Evolutionary conservation across 192 early-diverging fungal genomes (phyloP).

Genomic region (Coemansia sp.): DNA sequence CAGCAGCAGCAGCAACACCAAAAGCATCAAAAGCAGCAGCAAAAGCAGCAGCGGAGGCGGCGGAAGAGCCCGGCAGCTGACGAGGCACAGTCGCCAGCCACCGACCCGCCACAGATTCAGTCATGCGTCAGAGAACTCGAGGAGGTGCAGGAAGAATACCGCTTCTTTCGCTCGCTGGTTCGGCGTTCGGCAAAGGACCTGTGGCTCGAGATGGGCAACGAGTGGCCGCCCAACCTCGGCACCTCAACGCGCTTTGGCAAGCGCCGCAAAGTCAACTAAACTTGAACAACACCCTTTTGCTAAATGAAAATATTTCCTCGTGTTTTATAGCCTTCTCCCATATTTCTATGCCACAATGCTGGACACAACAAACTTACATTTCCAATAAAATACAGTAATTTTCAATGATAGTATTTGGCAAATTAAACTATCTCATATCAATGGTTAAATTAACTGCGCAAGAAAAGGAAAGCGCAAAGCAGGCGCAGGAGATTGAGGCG

Average conservation of each 20-base stretch:
- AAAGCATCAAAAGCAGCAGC: background rate
- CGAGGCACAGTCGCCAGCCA: background rate
- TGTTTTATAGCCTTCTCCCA: background rate
- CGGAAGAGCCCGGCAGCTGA: background rate
- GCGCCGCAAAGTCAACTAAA: constrained; percentile 25
- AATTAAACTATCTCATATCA: too few species aligned
- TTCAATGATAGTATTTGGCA: background rate
- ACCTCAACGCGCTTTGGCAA: constrained; percentile 42
- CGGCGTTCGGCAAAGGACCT: constrained; percentile 39
- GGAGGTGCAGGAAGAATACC: constrained; percentile 42
- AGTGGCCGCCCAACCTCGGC: constrained; percentile 40
- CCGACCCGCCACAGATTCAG: constrained; percentile 3
- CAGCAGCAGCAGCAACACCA: background rate
- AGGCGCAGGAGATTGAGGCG: constrained; percentile 46
- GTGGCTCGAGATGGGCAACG: constrained; percentile 46
- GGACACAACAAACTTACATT: too few species aligned
- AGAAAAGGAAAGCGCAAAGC: constrained; percentile 32
- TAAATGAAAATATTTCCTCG: too few species aligned
- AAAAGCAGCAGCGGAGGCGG: background rate
- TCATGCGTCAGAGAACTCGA: constrained; percentile 22
- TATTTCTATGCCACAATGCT: background rate
- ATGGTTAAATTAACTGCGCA: constrained; percentile 28
- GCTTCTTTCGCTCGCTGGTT: constrained; percentile 22
- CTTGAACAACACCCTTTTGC: background rate
- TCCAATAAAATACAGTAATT: too few species aligned